These are phyloP conservation scores for Leptomonas pyrrhocoris DNA, from an alignment of 208 protist genomes.

Conservation along the genomic window DNA sequence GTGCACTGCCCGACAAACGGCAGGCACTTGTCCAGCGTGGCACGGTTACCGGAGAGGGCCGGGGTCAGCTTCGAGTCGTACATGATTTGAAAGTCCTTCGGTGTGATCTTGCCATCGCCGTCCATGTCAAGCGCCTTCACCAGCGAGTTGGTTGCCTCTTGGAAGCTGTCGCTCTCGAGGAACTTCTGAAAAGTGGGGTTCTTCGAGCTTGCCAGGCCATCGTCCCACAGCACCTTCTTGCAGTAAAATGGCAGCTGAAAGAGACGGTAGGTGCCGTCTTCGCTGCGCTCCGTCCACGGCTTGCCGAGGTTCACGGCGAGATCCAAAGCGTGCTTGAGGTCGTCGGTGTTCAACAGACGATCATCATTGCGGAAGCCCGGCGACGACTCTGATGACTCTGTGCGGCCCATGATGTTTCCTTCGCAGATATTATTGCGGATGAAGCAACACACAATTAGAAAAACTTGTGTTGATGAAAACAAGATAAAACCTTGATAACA, in stretches of 20 bases:
- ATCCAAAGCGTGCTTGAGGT: conserved; percentile 62
- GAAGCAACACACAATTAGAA: too few relatives aligned
- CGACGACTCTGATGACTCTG: not conserved
- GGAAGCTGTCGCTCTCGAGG: conserved; percentile 45
- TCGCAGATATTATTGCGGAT: not conserved
- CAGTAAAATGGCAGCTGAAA: conserved; percentile 52
- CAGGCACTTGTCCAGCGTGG: conserved; percentile 46
- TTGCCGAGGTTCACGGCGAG: conserved; percentile 47
- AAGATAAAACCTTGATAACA: too few relatives aligned
- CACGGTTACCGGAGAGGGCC: conserved; percentile 30
- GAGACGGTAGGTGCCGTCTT: conserved; percentile 35
- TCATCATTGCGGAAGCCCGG: conserved; percentile 20
- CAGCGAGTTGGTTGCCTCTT: conserved; percentile 28
- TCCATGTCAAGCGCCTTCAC: conserved; percentile 60
- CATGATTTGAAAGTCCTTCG: conserved; percentile 73
- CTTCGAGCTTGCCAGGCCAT: conserved; percentile 32
- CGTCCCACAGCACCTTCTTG: conserved; percentile 45
- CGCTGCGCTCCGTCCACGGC: conserved; percentile 16
- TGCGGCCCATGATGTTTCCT: conserved; percentile 11
- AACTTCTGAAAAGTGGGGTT: conserved; percentile 45
- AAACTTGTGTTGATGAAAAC: too few relatives aligned
- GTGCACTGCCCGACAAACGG: conserved; percentile 55
- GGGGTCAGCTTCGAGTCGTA: conserved; percentile 54
- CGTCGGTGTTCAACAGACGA: conserved; percentile 50
- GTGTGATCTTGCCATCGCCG: conserved; percentile 62